Evolutionary conservation across 768 basidiomycete genomes (phyloP), one percentile per base, ranked within the genome.

Genomic region (Panus rudis): DNA sequence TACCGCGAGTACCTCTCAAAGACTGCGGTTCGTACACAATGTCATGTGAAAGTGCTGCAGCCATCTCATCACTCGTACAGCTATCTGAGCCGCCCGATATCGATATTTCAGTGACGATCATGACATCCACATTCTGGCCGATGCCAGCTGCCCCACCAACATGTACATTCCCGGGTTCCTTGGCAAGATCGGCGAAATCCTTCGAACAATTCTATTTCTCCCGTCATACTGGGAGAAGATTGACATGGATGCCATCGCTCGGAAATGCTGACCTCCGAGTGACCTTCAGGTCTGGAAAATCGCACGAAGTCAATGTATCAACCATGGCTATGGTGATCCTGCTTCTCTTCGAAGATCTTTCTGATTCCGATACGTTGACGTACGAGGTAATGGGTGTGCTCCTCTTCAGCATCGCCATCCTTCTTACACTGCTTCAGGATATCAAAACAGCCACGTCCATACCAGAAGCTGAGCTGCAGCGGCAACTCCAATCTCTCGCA

Each of bases 41-140:
- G 34, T 11, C 34, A 23, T 44, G 14, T 5, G n/a, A 13, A 16
- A 3, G 12, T n/a, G 21, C n/a, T n/a, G n/a, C n/a, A n/a, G n/a
- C n/a, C n/a, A n/a, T n/a, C n/a, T n/a, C n/a, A 17, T 25, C 39
- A 24, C n/a, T 43, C 21, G 26, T 19, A 16, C 33, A 20, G 41
- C 41, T 12, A 43, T 35, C 48, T 7, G 42, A 96, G 91, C 61
- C 77, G 7, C 82, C 84, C 3, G 70, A 76, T 3, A 72, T 93
- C 51, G 89, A 94, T 30, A 73, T 97, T 27, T 81, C 76, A 1
- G 91, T 97, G 31, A 92, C 73, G 4, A 85, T 99, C 38, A 92
- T 97, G 79, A 98, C 96, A 0, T 88, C 93, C 2, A 94, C 92
- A 3, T 90, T 88, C 62, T 99, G 96, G 96, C 96, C 96, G 0